A percentile compares a stretch with the other conserved stretches of the same genome.
Conservation (phyloP, 495 filamentous ascomycete genomes). For the Hypoxylon fragiforme region DNA sequence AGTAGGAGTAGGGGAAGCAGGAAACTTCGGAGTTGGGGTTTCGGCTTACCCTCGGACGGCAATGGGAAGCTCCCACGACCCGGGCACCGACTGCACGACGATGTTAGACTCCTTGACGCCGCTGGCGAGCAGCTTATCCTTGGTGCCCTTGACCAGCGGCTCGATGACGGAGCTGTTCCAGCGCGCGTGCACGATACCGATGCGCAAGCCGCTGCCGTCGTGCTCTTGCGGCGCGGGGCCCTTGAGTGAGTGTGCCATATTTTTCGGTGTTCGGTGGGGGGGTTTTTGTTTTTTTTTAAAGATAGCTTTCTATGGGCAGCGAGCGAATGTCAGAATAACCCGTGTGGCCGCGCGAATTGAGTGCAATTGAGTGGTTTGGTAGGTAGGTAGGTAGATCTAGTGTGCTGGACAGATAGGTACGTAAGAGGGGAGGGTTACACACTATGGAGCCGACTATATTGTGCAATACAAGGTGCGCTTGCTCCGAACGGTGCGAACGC, state of each 20-base stretch:
- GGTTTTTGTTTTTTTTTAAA: neutral
- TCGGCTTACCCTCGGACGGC: slow-evolving; percentile 73
- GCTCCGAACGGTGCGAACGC: too few species aligned
- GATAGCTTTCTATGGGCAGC: neutral
- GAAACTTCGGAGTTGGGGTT: neutral
- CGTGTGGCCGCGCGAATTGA: neutral
- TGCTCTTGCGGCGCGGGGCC: slow-evolving; percentile 50
- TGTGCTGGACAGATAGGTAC: too few species aligned
- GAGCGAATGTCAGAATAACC: slow-evolving; percentile 1
- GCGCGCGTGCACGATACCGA: slow-evolving; percentile 92
- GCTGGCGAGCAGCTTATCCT: slow-evolving; percentile 54
- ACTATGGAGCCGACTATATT: too few species aligned
- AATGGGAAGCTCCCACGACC: slow-evolving; percentile 89
- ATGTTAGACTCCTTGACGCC: slow-evolving; percentile 90
- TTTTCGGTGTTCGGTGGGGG: neutral
- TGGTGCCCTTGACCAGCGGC: slow-evolving; percentile 70
- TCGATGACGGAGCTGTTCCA: slow-evolving; percentile 85
- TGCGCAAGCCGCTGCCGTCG: slow-evolving; percentile 78
- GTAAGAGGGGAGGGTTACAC: too few species aligned
- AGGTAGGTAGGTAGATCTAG: too few species aligned
- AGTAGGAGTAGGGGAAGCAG: neutral
- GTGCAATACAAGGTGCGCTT: slow-evolving; percentile 15
- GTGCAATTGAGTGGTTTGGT: slow-evolving; percentile 5
- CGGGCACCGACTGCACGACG: slow-evolving; percentile 83
- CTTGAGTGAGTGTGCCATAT: slow-evolving; percentile 44